phyloP scores from a whole-genome alignment of 2,329 filamentous ascomycete species.

The Aspergillus chevalieri region DNA sequence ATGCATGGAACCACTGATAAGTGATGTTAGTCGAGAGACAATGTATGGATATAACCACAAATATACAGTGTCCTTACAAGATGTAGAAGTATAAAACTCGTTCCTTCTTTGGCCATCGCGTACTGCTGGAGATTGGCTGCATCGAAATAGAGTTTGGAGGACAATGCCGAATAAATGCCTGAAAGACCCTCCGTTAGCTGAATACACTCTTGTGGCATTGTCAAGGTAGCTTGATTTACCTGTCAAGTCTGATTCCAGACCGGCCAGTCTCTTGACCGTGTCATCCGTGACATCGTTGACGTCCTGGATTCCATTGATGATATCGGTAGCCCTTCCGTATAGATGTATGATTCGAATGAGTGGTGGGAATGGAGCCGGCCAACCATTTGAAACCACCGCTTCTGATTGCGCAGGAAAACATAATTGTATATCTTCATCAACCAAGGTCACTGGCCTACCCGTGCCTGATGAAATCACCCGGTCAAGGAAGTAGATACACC shows the following conservation, averaged over 20 bases:
- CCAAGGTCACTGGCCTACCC: constrained; percentile 73
- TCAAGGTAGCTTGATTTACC: constrained; percentile 27
- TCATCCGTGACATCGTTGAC: constrained; percentile 68
- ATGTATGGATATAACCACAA: neutral
- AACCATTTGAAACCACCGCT: constrained; percentile 51
- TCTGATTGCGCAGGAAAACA: constrained; percentile 57
- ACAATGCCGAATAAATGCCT: constrained; percentile 65
- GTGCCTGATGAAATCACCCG: constrained; percentile 83
- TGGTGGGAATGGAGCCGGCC: constrained; percentile 72
- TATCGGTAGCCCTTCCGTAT: constrained; percentile 76
- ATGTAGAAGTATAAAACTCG: constrained; percentile 78
- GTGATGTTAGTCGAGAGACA: neutral
- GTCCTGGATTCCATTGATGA: constrained; percentile 73
- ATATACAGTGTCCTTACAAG: constrained; percentile 40
- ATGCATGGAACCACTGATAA: constrained; percentile 67
- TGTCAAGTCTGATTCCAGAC: constrained; percentile 77
- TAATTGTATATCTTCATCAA: constrained; percentile 79
- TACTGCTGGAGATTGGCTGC: constrained; percentile 81
- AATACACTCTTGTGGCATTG: neutral
- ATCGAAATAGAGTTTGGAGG: constrained; percentile 72
- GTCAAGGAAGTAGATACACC: constrained; percentile 84
- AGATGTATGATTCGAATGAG: constrained; percentile 79
- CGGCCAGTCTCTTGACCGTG: constrained; percentile 62
- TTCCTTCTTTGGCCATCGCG: constrained; percentile 71
- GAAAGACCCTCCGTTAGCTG: constrained; percentile 1